Percentiles rank a stretch among this genome's conserved stretches.
Evolutionary conservation across 2,329 filamentous ascomycete species (phyloP).

Genomic region (Sphaerulina vaccinii): DNA sequence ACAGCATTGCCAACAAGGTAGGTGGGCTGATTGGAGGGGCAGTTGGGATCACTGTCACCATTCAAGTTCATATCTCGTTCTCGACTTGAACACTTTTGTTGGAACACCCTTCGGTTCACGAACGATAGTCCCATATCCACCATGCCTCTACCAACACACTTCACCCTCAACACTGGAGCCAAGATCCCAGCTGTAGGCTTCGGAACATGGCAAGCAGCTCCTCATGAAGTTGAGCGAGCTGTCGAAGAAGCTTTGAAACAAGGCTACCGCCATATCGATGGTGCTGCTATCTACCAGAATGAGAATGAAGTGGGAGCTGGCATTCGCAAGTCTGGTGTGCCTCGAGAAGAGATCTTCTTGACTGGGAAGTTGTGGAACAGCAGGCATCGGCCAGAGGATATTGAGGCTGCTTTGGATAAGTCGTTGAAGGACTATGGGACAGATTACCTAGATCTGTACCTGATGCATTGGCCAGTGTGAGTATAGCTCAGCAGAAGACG

Average conservation of each 20-base stretch:
- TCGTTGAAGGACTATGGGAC: constrained; percentile 46
- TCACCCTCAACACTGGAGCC: constrained; percentile 41
- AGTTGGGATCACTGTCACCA: constrained; percentile 5
- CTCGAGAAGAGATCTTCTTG: constrained; percentile 35
- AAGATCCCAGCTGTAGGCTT: constrained; percentile 42
- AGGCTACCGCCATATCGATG: constrained; percentile 43
- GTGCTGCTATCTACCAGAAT: constrained; percentile 39
- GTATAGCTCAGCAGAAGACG: constrained; percentile 40
- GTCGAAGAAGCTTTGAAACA: constrained; percentile 37
- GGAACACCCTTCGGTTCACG: not conserved
- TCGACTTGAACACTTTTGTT: not conserved
- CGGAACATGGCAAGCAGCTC: constrained; percentile 41
- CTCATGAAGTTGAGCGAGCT: constrained; percentile 33
- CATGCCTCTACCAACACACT: constrained; percentile 30
- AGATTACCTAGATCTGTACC: constrained; percentile 51
- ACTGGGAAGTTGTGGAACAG: constrained; percentile 65
- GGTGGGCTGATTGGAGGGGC: constrained; percentile 7
- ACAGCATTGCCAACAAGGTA: constrained; percentile 18
- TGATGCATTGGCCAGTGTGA: constrained; percentile 51
- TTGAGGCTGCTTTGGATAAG: constrained; percentile 24
- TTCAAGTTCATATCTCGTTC: not conserved
- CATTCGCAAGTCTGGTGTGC: constrained; percentile 29
- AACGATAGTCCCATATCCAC: not conserved
- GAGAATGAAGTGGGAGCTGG: constrained; percentile 33
- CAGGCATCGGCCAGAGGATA: constrained; percentile 54